phyloP scores from a whole-genome alignment of 192 early-diverging fungal genomes.

The Rhizophagus clarus region DNA sequence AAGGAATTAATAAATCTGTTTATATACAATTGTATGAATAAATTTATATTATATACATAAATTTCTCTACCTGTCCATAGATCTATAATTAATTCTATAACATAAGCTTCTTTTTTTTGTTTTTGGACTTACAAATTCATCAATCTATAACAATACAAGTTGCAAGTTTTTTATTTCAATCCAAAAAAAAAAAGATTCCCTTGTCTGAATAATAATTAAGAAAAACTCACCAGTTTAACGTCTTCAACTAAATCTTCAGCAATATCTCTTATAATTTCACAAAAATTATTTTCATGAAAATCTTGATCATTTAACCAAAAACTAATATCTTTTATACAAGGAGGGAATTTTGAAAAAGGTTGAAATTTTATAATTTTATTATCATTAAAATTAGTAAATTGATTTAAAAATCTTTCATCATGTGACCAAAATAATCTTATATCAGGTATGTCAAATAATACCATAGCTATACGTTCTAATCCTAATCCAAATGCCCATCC shows the following conservation, averaged over 20 bases:
- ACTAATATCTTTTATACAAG: conserved; percentile 93
- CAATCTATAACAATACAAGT: conserved; percentile 57
- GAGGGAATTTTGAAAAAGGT: conserved; percentile 87
- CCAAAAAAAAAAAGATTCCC: neutral
- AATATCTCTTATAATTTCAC: conserved; percentile 87
- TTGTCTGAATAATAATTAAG: neutral
- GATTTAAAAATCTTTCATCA: conserved; percentile 82
- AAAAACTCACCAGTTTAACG: conserved; percentile 68
- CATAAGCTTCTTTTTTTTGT: conserved; percentile 81
- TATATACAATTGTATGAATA: too few relatives aligned
- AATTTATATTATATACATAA: too few relatives aligned
- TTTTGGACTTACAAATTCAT: conserved; percentile 88
- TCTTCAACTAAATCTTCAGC: conserved; percentile 92
- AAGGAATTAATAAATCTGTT: neutral
- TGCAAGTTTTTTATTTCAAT: neutral
- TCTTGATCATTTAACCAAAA: conserved; percentile 76
- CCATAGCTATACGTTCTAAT: conserved; percentile 94
- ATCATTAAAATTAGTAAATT: conserved; percentile 66
- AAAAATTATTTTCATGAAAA: conserved; percentile 94
- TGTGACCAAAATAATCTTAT: conserved; percentile 95
- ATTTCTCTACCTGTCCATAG: conserved; percentile 83
- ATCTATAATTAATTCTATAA: conserved; percentile 93
- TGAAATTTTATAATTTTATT: conserved; percentile 74
- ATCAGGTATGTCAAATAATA: conserved; percentile 92
- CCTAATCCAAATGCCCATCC: conserved; percentile 99